A percentile compares a stretch with the other conserved stretches of the same genome.
Conservation (phyloP, 2,329 filamentous ascomycete species). For the Trichoderma sp. region DNA sequence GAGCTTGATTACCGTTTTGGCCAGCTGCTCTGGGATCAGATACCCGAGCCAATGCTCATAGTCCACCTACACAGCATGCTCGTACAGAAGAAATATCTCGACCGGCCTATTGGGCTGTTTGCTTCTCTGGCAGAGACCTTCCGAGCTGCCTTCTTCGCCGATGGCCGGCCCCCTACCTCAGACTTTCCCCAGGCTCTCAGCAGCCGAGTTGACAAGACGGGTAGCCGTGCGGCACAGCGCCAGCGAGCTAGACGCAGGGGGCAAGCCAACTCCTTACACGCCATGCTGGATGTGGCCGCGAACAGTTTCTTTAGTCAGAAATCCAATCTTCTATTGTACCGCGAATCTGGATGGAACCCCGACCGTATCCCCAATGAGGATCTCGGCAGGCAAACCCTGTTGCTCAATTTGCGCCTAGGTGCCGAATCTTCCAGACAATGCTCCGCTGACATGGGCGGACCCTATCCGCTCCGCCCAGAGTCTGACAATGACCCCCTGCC, state of each 20-base stretch:
- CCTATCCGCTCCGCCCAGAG: constrained; percentile 25
- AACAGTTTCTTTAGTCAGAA: constrained; percentile 39
- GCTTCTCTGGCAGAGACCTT: constrained; percentile 31
- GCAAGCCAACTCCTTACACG: neutral
- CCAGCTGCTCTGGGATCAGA: constrained; percentile 43
- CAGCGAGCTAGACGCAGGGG: neutral
- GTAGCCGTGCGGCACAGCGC: neutral
- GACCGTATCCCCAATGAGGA: constrained; percentile 41
- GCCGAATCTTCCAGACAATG: neutral
- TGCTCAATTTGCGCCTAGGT: constrained; percentile 32
- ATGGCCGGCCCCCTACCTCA: constrained; percentile 1
- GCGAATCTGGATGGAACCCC: constrained; percentile 39
- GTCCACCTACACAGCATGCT: constrained; percentile 54
- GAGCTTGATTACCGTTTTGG: constrained; percentile 41
- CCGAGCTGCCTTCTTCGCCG: constrained; percentile 24
- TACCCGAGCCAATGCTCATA: constrained; percentile 43
- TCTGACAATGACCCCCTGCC: neutral
- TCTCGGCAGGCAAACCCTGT: constrained; percentile 30
- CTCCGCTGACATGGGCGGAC: neutral
- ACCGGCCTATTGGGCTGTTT: constrained; percentile 38
- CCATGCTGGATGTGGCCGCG: neutral
- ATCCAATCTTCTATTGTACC: constrained; percentile 36
- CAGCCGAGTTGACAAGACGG: constrained; percentile 19
- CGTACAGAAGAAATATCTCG: constrained; percentile 44
- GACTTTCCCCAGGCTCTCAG: constrained; percentile 13